Percentiles rank a stretch among this genome's conserved stretches.
phyloP scores from a whole-genome alignment of 2,329 filamentous ascomycete genomes.

The Diaporthe destruens region DNA sequence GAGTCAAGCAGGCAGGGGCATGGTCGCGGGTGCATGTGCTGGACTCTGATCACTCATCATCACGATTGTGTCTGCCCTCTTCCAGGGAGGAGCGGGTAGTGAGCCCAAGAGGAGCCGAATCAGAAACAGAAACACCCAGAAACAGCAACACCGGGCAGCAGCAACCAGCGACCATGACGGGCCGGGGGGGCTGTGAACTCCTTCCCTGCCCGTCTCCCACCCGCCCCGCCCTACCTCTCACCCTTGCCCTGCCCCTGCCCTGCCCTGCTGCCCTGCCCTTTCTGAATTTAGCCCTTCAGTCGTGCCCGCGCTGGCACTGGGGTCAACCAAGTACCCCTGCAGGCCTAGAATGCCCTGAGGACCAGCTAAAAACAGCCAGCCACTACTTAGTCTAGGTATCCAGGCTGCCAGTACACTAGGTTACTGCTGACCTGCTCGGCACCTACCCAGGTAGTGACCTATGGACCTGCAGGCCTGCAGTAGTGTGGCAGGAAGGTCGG shows the following conservation, averaged over 20 bases:
- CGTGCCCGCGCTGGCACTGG: neutral
- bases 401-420: neutral
- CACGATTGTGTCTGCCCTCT: neutral
- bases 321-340: neutral
- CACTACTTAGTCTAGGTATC: neutral
- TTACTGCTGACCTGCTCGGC: neutral
- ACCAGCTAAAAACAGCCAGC: neutral
- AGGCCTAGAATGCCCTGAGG: neutral
- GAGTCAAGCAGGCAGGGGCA: neutral
- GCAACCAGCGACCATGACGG: neutral
- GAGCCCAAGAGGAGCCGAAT: neutral
- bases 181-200: slow-evolving; percentile 27
- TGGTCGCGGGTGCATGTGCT: too few species aligned
- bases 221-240: neutral
- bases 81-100: neutral
- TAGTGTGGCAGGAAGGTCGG: slow-evolving; percentile 13
- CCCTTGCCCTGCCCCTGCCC: too few species aligned
- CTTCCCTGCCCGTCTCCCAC: slow-evolving; percentile 13
- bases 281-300: slow-evolving; percentile 23
- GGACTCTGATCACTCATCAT: neutral
- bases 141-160: slow-evolving; percentile 15
- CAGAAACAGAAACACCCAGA: slow-evolving; percentile 26
- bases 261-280: slow-evolving; percentile 8
- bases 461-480: neutral
- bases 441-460: neutral